Evolutionary conservation across 192 early-diverging fungal genomes (phyloP), one percentile per base, ranked within the genome.

Genomic region (Podila horticola): DNA sequence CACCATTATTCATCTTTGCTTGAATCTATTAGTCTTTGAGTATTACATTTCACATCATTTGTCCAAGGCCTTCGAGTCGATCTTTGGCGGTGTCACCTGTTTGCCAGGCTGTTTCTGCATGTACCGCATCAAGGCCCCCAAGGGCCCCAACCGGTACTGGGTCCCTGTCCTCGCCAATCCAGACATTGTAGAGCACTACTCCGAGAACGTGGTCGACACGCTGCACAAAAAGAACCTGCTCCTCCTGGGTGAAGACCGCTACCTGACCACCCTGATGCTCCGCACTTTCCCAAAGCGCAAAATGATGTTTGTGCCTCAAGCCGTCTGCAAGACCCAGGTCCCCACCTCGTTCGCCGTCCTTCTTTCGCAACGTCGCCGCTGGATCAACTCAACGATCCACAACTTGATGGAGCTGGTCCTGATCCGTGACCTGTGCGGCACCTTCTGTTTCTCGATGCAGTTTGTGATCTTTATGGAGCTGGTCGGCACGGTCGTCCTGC

Each of bases 391-490:
- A 19, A 97, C 96, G 0, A 91, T 97, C 33, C 96, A 97, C 67
- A 97, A 97, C 71, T 85, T 97, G 68, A 74, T 91, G 74, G 96
- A 97, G 83, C 69, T 97, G 57, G 88, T 97, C 31, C 82, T 94
- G 58, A 92, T 96, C 66, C 86, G 90, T 31, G 93, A 97, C 74
- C 85, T 97, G 60, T 97, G 96, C 82, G 96, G 96, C 4, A 93
- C 91, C 9, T 97, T 95, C 81, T 96, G 93, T 68, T 95, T 95
- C 74, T 94, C 93, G 41, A 95, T 97, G 96, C 97, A 98, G 89
- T 98, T 98, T 84, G 91, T 97, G 52, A 92, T 99, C 51, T 94
- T 95, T 64, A 95, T 99, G 92, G 96, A 99, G 52, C 86, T 99
- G 31, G 85, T 97, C 36, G 96, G 96, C 34, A 98, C 97, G 8